A percentile compares a stretch with the other conserved stretches of the same genome.
These are phyloP conservation scores for Pseudovirgaria hyperparasitica DNA, from an alignment of 2,329 filamentous ascomycete species.

Conservation along the genomic window DNA sequence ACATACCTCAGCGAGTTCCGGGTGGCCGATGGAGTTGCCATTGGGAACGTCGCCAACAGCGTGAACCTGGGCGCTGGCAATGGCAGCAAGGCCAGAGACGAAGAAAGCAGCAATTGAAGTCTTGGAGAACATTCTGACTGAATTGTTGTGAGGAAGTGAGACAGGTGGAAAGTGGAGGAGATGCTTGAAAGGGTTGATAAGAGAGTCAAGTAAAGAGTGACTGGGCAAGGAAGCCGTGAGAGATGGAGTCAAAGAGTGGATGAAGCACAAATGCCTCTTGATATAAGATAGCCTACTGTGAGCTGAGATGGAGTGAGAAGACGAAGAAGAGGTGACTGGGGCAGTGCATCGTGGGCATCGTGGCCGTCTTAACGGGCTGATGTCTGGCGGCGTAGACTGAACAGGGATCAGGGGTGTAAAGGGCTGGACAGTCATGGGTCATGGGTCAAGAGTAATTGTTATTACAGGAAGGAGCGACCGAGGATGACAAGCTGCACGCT, in stretches of 20 bases:
- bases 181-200: slow-evolving; percentile 9
- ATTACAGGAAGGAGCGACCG: too few species aligned
- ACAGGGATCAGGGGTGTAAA: too few species aligned
- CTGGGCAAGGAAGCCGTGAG: slow-evolving; percentile 3
- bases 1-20: slow-evolving; percentile 35
- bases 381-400: too few species aligned
- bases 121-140: slow-evolving; percentile 20
- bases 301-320: slow-evolving; percentile 3
- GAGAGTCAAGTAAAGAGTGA: slow-evolving; percentile 8
- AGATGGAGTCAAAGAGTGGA: slow-evolving; percentile 10
- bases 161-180: slow-evolving; percentile 6
- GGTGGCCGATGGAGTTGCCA: slow-evolving; percentile 44
- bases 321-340: slow-evolving; percentile 4
- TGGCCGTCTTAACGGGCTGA: too few species aligned
- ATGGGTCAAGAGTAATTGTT: too few species aligned
- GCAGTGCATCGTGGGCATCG: too few species aligned
- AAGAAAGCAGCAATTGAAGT: slow-evolving; percentile 35
- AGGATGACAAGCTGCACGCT: too few species aligned
- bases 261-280: slow-evolving; percentile 12
- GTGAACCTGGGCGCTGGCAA: slow-evolving; percentile 18
- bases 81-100: slow-evolving; percentile 39
- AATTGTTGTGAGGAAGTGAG: slow-evolving; percentile 3
- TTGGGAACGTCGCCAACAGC: slow-evolving; percentile 16
- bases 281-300: neutral
- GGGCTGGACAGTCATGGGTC: too few species aligned